Base-by-base conservation (phyloP, 192 early-diverging fungal genomes). In the Powellomyces hirtus region DNA sequence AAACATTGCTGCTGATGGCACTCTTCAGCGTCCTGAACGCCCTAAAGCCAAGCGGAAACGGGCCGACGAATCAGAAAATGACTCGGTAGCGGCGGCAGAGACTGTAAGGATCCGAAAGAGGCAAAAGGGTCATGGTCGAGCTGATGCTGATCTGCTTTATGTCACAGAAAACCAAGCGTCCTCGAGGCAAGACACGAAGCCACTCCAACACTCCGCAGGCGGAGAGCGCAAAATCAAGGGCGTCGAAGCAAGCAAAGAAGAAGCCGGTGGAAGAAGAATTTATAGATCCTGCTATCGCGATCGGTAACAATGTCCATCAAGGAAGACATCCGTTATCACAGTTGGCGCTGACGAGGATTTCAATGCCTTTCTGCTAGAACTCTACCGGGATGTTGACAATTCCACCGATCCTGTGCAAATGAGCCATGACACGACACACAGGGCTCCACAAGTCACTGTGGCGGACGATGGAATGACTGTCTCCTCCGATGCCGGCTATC, bases 401-500 rank as follows among this genome's bases (percentile, higher is more conserved):
- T 24, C 46, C n/a, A 18, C n/a, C 46, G 46, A 2, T 18, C 46
- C 46, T 1, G 81, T 86, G 20, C 70, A 70, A 20, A 82, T 90
- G 63, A 80, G 79, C 64, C 77, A 75, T 42, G 77, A 87, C 57
- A 67, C 80, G 38, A 89, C 88, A 0, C 87, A 90, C 53, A 71
- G 87, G 0, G 90, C 88, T 10, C 81, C 87, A 18, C 88, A 90
- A 75, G 81, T 89, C 73, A 79, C 79, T 44, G 75, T 90, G 33
- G 75, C 77, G 34, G 79, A 75, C 70, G 81, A 84, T 61, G 78
- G 85, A 7, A 59, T 79, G 57, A 82, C 82, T 16, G 83, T 89
- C 20, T 84, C 77, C 66, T 89, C 87, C 49, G 89, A 88, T 46
- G 87, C 79, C 59, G 89, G 88, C 1, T 92, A 92, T 68, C 78